phyloP scores from a whole-genome alignment of 202 grass and related monocot genomes.

The Musa balbisiana region DNA sequence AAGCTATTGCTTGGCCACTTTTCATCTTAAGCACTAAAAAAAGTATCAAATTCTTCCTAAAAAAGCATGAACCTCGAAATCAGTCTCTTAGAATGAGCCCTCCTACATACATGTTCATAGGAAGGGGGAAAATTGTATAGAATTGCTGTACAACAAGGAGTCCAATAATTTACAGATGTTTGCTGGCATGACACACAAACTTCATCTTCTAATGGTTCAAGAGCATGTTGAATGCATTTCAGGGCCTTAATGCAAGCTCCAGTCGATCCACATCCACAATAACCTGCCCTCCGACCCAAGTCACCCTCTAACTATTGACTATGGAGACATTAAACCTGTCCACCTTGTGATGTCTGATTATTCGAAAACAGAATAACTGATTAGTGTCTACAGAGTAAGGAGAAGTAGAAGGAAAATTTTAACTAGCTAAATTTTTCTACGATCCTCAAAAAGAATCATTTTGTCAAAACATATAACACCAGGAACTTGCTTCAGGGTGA shows the following conservation, averaged over 20 bases:
- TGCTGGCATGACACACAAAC: conserved; percentile 13
- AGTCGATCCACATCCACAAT: conserved; percentile 36
- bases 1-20: too few relatives aligned
- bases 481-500: too few relatives aligned
- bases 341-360: conserved; percentile 35
- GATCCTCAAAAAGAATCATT: too few relatives aligned
- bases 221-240: conserved; percentile 5
- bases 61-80: neutral
- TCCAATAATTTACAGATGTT: conserved; percentile 38
- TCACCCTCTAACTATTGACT: conserved; percentile 8
- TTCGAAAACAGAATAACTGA: conserved; percentile 22
- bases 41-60: neutral
- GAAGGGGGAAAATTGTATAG: neutral
- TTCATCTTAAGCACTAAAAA: neutral
- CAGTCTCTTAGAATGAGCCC: neutral
- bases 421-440: neutral
- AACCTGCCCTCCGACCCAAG: conserved; percentile 34
- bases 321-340: conserved; percentile 27
- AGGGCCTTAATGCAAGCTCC: conserved; percentile 28
- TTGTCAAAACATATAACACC: too few relatives aligned
- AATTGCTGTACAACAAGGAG: conserved; percentile 40
- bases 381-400: conserved; percentile 9
- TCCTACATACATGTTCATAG: neutral
- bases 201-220: conserved; percentile 8
- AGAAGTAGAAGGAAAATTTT: neutral